phyloP scores from a whole-genome alignment of 208 protist species.

The Wallacemonas rigidus region DNA sequence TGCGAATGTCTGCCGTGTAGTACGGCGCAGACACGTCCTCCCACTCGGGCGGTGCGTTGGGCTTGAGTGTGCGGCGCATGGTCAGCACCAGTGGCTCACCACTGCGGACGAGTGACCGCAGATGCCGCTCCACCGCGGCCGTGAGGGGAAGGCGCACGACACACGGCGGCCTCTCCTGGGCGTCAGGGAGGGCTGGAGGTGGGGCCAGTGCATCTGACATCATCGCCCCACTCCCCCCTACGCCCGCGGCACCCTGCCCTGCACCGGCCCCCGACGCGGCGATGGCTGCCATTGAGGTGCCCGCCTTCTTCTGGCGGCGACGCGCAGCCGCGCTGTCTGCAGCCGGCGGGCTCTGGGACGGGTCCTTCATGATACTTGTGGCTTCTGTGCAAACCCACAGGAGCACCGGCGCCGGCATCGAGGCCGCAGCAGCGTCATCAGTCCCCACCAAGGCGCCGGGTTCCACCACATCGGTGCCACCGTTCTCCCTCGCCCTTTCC shows the following conservation, averaged over 20 bases:
- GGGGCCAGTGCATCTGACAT: slow-evolving; percentile 6
- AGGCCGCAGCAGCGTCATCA: background rate
- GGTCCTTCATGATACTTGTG: slow-evolving; percentile 17
- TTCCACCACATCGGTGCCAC: slow-evolving; percentile 1
- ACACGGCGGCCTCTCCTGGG: slow-evolving; percentile 56
- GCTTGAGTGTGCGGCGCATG: slow-evolving; percentile 65
- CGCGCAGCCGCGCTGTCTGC: slow-evolving; percentile 23
- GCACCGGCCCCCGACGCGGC: background rate
- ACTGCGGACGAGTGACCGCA: slow-evolving; percentile 49
- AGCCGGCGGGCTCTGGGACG: background rate
- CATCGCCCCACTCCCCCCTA: slow-evolving; percentile 2
- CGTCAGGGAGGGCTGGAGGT: slow-evolving; percentile 45
- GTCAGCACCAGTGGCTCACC: slow-evolving; percentile 56
- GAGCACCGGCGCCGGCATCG: slow-evolving; percentile 21
- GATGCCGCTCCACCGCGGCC: slow-evolving; percentile 41
- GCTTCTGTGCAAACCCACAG: slow-evolving; percentile 35
- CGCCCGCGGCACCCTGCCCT: background rate
- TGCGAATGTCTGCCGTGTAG: slow-evolving; percentile 60
- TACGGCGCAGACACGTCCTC: slow-evolving; percentile 78
- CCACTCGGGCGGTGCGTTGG: slow-evolving; percentile 74
- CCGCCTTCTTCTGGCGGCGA: slow-evolving; percentile 30
- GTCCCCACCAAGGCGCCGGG: background rate
- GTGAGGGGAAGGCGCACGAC: slow-evolving; percentile 76
- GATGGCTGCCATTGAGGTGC: background rate
- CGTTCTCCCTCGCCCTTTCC: slow-evolving; percentile 4